phyloP scores from a whole-genome alignment of 192 early-diverging fungal species.

The Dimargaris xerosporica region DNA sequence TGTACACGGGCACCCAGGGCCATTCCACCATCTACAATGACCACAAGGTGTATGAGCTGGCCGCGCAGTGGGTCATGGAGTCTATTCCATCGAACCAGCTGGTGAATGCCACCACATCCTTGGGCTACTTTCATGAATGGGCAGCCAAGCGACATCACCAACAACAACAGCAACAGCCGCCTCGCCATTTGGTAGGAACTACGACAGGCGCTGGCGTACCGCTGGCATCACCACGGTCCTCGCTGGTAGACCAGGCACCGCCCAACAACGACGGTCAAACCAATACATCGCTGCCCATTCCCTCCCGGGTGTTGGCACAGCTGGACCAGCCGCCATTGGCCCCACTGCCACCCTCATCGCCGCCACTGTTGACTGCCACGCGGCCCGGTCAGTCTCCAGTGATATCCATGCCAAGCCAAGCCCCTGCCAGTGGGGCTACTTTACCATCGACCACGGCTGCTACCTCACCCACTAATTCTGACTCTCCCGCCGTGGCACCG shows the following conservation, averaged over 20 bases:
- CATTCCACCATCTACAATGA: constrained; percentile 93
- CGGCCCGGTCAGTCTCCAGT: no score
- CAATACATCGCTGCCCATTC: neutral
- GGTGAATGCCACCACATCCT: constrained; percentile 5
- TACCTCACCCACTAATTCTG: constrained; percentile 13
- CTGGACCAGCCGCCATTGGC: no score
- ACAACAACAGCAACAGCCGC: constrained; percentile 1
- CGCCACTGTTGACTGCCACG: no score
- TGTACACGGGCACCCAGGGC: constrained; percentile 75
- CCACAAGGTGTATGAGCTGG: constrained; percentile 59
- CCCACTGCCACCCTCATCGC: constrained; percentile 16
- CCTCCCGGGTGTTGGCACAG: no score
- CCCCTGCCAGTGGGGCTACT: constrained; percentile 22
- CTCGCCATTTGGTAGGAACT: neutral
- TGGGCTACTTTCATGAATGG: constrained; percentile 13
- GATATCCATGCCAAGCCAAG: no score
- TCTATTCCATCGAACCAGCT: constrained; percentile 23
- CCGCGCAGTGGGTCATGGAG: constrained; percentile 31
- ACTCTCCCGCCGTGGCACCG: constrained; percentile 27
- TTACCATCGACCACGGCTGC: constrained; percentile 17
- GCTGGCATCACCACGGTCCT: no score
- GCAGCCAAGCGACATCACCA: constrained; percentile 3
- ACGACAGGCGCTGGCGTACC: no score
- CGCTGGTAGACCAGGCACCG: neutral
- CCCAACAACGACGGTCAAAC: neutral